Base-by-base conservation (phyloP, 805 yeast species). In the Saccharomycopsis babjevae region DNA sequence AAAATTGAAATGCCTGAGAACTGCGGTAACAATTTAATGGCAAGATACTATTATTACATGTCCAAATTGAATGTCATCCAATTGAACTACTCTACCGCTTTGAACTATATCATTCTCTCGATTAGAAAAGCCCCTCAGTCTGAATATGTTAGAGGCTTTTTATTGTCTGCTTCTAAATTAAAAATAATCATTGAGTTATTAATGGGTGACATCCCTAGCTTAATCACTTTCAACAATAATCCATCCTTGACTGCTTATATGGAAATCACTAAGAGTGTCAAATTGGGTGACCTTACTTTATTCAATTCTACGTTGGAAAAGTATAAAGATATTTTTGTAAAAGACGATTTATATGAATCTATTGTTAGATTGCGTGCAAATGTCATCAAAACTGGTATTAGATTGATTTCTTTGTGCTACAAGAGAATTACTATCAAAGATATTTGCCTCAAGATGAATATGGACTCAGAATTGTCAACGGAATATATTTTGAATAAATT, bases 401-500 rank as follows among this genome's bases (percentile, higher is more conserved):
- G 98, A 73, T 88, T 89, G 69, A 89, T 94, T 69, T 89, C 97
- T 13, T 77, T 94, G 68, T 85, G 97, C 6, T 94, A 94, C 76
- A 88, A 94, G 63, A 85, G 83, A 71, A 94, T 94, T 64, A 89
- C 97, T 3, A 80, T 94, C 68, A 88, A 87, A 73, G 99, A 94
- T 70, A 91, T 94, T 61, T 94, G 99, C 73, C 81, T 94, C 68
- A 89, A 93, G 71, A 81, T 94, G 70, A 91, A 88, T 67, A 80
- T 94, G 64, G 99, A 93, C 69, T 85, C 92, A 57, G 99, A 94
- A 76, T 92, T 94, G 70, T 86, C 93, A 68, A 96, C 97, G 1
- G 99, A 94, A 76, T 94, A 93, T 72, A 91, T 94, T 72, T 97
- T 94, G 25, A 89, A 97, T 43, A 93, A 94, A 77, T 94, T 97